Percentiles rank a stretch among this genome's conserved stretches.
Evolutionary conservation across 192 early-diverging fungal genomes (phyloP).

Genomic region (Geranomyces michiganensis): DNA sequence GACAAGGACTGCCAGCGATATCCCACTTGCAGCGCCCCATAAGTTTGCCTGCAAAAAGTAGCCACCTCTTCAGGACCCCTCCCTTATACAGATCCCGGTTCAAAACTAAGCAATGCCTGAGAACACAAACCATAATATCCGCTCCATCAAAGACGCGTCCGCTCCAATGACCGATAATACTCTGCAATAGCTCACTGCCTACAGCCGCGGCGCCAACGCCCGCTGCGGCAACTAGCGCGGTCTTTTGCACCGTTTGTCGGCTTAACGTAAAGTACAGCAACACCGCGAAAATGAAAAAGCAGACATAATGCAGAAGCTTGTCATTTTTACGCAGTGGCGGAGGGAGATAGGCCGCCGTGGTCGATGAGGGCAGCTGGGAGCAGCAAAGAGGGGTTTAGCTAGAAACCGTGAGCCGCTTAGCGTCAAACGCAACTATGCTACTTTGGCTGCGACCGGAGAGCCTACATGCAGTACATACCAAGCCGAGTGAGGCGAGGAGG

Average conservation of each 20-base stretch:
- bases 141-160: neutral
- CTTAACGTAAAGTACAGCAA: neutral
- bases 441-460: neutral
- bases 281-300: neutral
- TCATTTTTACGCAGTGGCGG: neutral
- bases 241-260: neutral
- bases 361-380: neutral
- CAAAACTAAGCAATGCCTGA: neutral
- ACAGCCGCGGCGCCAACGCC: neutral
- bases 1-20: neutral
- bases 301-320: constrained; percentile 12
- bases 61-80: no score
- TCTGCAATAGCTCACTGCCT: constrained; percentile 8
- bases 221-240: neutral
- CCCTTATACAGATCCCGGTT: neutral
- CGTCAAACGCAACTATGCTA: neutral
- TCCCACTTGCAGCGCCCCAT: neutral
- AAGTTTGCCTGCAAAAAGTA: neutral
- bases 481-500: neutral
- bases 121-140: neutral
- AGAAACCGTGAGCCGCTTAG: no score
- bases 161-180: neutral
- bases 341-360: constrained; percentile 3
- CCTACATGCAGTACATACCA: no score
- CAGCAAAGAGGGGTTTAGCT: no score